phyloP scores from a whole-genome alignment of 371 early-diverging fungal species.

The Apophysomyces sp. region DNA sequence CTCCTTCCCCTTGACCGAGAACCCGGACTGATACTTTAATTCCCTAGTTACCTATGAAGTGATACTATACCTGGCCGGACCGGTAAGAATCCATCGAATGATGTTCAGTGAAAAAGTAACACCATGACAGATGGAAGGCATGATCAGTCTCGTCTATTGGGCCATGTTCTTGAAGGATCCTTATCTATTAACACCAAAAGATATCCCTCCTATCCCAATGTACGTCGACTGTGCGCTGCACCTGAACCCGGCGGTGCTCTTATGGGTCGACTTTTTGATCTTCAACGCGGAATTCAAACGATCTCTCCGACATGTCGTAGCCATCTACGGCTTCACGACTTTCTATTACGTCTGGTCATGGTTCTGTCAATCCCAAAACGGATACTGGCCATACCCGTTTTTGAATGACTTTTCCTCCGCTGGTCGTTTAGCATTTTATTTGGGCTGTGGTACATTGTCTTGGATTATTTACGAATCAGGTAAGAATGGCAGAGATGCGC shows the following conservation, averaged over 20 bases:
- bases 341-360: slow-evolving; percentile 41
- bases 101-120: neutral
- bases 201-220: slow-evolving; percentile 31
- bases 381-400: slow-evolving; percentile 48
- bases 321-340: slow-evolving; percentile 27
- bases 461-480: slow-evolving; percentile 47
- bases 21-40: neutral
- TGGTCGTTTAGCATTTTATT: slow-evolving; percentile 29
- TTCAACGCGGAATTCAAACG: slow-evolving; percentile 39
- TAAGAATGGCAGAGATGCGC: slow-evolving; percentile 7
- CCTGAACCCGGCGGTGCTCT: slow-evolving; percentile 39
- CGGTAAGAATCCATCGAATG: slow-evolving; percentile 21
- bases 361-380: slow-evolving; percentile 34
- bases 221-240: slow-evolving; percentile 38
- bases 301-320: slow-evolving; percentile 26
- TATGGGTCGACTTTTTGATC: slow-evolving; percentile 45
- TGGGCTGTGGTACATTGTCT: slow-evolving; percentile 26
- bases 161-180: slow-evolving; percentile 37
- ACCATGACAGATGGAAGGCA: slow-evolving; percentile 33
- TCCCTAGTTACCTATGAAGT: slow-evolving; percentile 20
- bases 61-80: slow-evolving; percentile 32
- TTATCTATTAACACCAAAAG: slow-evolving; percentile 29
- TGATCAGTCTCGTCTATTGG: slow-evolving; percentile 44
- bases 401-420: slow-evolving; percentile 22
- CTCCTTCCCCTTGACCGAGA: slow-evolving; percentile 4